phyloP scores from a whole-genome alignment of 345 rosid genomes.

The Salix arbutifolia region DNA sequence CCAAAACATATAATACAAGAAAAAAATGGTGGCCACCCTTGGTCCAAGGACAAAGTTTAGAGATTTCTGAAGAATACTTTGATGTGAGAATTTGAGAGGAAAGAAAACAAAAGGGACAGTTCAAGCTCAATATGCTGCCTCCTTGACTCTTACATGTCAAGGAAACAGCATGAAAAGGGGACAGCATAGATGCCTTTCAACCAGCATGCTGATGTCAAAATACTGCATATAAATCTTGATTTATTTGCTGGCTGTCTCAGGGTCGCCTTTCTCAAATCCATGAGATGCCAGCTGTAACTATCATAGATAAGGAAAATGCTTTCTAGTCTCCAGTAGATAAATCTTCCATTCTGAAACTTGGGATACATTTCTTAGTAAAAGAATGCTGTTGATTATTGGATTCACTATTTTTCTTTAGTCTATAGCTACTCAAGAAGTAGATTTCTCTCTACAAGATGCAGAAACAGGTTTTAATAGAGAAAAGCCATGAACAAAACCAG shows the following conservation, averaged over 20 bases:
- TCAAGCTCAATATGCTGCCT: background rate
- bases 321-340: background rate
- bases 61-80: background rate
- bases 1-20: background rate
- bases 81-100: background rate
- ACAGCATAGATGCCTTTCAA: background rate
- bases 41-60: background rate
- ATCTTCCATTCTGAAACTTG: background rate
- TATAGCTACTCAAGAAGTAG: background rate
- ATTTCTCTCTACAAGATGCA: background rate
- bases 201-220: background rate
- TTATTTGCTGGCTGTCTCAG: background rate
- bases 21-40: background rate
- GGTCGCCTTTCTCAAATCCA: background rate
- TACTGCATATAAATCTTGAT: background rate
- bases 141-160: background rate
- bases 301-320: background rate
- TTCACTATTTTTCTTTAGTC: background rate
- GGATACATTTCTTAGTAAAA: background rate
- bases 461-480: background rate
- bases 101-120: background rate
- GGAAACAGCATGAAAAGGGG: background rate
- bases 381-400: background rate
- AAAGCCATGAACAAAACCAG: constrained; percentile 11
- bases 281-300: background rate